Percentiles rank a stretch among this genome's conserved stretches.
Evolutionary conservation across 2,329 filamentous ascomycete species (phyloP).

Genomic region (Dactylonectria estremocensis): DNA sequence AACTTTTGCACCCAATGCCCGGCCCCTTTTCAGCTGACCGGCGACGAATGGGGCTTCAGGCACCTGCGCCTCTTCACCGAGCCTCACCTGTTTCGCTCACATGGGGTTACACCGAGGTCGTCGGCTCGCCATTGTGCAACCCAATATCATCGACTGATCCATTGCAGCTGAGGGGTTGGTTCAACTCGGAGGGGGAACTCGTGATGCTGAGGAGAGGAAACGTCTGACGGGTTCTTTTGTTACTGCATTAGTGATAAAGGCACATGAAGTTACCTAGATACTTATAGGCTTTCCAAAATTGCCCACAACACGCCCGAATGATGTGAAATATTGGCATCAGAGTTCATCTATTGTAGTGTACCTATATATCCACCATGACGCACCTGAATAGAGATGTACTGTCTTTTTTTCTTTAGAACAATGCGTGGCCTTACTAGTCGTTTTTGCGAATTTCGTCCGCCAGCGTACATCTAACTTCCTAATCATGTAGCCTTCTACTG

Average conservation of each 20-base stretch:
- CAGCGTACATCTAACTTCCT: conserved; percentile 10
- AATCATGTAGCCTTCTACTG: background rate
- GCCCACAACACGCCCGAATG: too few species aligned
- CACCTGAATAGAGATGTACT: conserved; percentile 11
- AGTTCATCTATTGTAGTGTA: conserved; percentile 21
- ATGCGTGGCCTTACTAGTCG: background rate
- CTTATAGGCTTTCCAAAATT: background rate
- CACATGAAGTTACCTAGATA: background rate
- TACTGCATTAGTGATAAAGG: background rate
- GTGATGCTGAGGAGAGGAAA: too few species aligned
- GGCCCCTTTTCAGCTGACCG: background rate
- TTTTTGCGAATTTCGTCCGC: conserved; percentile 3
- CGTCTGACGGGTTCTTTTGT: background rate
- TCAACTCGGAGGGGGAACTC: background rate
- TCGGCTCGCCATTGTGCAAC: background rate
- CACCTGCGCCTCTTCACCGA: background rate
- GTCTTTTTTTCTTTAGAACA: conserved; percentile 15
- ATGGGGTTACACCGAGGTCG: background rate
- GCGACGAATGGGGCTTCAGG: background rate
- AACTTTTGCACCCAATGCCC: background rate
- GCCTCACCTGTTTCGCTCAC: background rate
- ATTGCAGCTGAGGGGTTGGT: background rate
- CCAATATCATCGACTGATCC: background rate
- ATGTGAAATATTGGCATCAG: background rate
- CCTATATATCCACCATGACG: conserved; percentile 26